Base-by-base conservation (phyloP, 2,329 filamentous ascomycete species). In the Cercospora zeae-maydis region DNA sequence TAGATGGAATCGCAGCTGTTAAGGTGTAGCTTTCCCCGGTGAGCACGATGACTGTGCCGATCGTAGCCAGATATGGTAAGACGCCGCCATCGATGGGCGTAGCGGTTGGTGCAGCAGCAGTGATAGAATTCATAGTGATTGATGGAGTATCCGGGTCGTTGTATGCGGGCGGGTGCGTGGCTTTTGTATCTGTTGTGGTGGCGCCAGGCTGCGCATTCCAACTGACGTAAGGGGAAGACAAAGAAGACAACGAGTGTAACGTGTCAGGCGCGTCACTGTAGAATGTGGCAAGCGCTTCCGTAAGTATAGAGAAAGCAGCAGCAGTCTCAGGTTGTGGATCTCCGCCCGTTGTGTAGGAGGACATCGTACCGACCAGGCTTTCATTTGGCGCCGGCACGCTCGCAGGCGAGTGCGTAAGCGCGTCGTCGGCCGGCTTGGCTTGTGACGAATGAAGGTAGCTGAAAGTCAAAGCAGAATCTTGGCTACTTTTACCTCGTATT, bases 291-390 rank as follows among this genome's bases (percentile, higher is more conserved):
- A 65, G 27, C 21, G 63, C 63, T 58, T 59, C 52, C 11, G 57
- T 63, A 10, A 65, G 39, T 9, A 65, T 42, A 2, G 63, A 65
- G 13, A 65, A 53, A 9, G 63, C 63, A 14, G 63, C 39, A 37
- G 55, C 56, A 21, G 10, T 45, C 13, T 39, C 34, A 7, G 27
- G 27, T 9, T 47, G 39, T 34, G 55, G 39, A 24, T 36, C 39
- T n/a, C 47, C 49, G 39, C 13, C 27, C 19, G 30, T 59, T 59
- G 57, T 59, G 52, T 59, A 59, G 57, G 57, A 51, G 31, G 45
- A 13, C 42, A 59, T 59, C 11, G 42, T 52, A 10, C 31, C 36
- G 45, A 34, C 34, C 42, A 27, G 31, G 42, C 56, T 34, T 31
- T 33, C 39, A 21, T 47, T 59, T 51, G 57, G 31, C 42, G 42